Percentiles rank a stretch among this genome's conserved stretches.
These are phyloP conservation scores for Arachis hypogaea DNA, from an alignment of 306 rosid genomes.

Conservation along the genomic window DNA sequence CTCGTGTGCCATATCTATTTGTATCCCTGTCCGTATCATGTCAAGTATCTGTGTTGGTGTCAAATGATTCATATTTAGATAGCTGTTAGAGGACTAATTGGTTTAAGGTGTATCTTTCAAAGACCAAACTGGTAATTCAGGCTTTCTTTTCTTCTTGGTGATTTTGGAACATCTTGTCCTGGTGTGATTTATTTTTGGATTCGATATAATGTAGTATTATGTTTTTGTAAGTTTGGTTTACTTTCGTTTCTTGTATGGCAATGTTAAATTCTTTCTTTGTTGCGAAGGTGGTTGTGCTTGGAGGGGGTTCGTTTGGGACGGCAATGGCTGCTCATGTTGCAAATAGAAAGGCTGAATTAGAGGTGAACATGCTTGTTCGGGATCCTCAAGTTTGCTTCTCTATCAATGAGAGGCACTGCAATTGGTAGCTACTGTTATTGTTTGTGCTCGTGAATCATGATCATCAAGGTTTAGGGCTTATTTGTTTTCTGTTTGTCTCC, in stretches of 20 bases:
- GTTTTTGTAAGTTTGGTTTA: not conserved
- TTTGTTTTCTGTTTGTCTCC: no score
- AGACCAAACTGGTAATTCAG: no score
- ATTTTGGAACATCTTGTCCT: no score
- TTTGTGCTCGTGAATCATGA: conserved; percentile 1
- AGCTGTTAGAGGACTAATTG: no score
- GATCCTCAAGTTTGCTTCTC: conserved; percentile 84
- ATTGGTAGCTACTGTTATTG: conserved; percentile 52
- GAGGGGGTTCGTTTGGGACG: conserved; percentile 96
- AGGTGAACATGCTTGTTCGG: conserved; percentile 82
- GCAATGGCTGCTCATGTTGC: conserved; percentile 99
- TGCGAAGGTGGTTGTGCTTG: conserved; percentile 84
- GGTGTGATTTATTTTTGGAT: not conserved
- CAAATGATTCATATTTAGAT: no score
- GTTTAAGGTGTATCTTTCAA: no score
- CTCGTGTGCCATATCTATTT: no score
- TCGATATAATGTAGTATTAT: not conserved
- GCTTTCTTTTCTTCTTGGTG: not conserved
- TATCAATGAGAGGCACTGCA: conserved; percentile 64
- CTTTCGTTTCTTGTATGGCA: not conserved
- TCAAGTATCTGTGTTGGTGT: no score
- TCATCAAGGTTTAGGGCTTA: no score
- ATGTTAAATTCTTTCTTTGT: conserved; percentile 18
- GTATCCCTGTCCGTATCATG: no score
- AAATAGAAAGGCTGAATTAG: conserved; percentile 70